A percentile compares a stretch with the other conserved stretches of the same genome.
Conservation (phyloP, 345 rosid genomes). For the Acer campestre region DNA sequence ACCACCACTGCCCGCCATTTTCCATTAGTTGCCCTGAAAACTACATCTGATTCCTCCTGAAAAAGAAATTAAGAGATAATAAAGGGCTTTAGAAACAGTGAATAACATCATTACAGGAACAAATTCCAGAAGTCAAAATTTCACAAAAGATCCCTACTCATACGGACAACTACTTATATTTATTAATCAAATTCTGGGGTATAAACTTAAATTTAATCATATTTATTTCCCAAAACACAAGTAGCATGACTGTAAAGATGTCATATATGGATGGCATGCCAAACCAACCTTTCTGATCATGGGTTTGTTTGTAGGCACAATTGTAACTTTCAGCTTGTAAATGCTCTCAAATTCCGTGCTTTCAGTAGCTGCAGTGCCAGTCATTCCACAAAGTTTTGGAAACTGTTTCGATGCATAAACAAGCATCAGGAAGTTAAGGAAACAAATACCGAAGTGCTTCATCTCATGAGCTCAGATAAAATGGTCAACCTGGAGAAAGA, state of each 20-base stretch:
- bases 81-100: neutral
- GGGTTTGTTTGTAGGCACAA: conserved; percentile 95
- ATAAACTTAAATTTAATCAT: conserved; percentile 3
- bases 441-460: conserved; percentile 16
- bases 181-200: neutral
- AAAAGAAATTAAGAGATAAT: conserved; percentile 27
- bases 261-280: conserved; percentile 4
- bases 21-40: conserved; percentile 84
- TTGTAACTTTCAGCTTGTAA: conserved; percentile 93
- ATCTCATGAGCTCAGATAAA: conserved; percentile 20
- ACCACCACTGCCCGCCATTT: conserved; percentile 97
- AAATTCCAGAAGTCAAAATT: conserved; percentile 3
- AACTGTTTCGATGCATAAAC: conserved; percentile 48
- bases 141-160: neutral
- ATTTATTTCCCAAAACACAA: conserved; percentile 7
- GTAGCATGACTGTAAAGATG: conserved; percentile 11
- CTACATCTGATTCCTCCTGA: conserved; percentile 98
- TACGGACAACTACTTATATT: neutral
- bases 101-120: neutral
- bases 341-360: conserved; percentile 97
- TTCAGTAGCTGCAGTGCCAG: conserved; percentile 98
- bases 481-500: conserved; percentile 87
- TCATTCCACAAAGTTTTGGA: conserved; percentile 98
- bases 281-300: conserved; percentile 91
- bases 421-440: conserved; percentile 19